Evolutionary conservation across 148 eudicot genomes (phyloP).

Genomic region (Rhododendron ovatum): DNA sequence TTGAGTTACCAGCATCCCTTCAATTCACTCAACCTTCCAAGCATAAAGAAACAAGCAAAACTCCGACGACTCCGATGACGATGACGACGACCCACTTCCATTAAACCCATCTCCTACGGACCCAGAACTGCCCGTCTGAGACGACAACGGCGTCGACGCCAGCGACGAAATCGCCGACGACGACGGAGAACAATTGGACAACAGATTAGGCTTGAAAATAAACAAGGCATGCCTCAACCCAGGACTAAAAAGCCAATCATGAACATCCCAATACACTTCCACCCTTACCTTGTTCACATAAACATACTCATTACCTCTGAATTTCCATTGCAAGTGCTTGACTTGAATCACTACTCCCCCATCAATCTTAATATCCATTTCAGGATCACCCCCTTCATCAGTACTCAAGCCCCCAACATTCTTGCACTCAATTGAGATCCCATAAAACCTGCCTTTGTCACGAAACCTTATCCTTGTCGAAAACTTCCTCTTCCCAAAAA

Average conservation of each 20-base stretch:
- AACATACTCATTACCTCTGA: conserved; percentile 71
- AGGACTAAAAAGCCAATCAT: conserved; percentile 88
- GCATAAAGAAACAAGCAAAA: conserved; percentile 87
- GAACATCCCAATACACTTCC: conserved; percentile 93
- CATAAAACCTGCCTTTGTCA: conserved; percentile 71
- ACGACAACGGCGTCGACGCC: conserved; percentile 27
- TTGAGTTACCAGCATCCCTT: conserved; percentile 2
- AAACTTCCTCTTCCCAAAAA: conserved; percentile 79
- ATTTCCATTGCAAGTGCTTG: conserved; percentile 86
- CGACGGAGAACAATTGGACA: conserved; percentile 16
- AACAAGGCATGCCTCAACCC: conserved; percentile 83
- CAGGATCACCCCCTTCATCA: conserved; percentile 41
- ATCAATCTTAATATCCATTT: conserved; percentile 77
- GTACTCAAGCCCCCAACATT: conserved; percentile 16
- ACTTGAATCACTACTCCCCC: conserved; percentile 64
- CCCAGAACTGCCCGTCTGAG: conserved; percentile 27
- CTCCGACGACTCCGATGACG: conserved; percentile 31
- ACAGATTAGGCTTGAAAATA: conserved; percentile 54
- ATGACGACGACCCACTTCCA: conserved; percentile 21
- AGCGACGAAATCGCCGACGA: conserved; percentile 13
- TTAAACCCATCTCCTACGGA: conserved; percentile 25
- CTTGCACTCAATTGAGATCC: conserved; percentile 72
- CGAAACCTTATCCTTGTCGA: conserved; percentile 60
- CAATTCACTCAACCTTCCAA: conserved; percentile 73
- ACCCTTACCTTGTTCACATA: conserved; percentile 48